Conservation (phyloP, 805 yeast species). For the Helenozyma baotianmanensis region DNA sequence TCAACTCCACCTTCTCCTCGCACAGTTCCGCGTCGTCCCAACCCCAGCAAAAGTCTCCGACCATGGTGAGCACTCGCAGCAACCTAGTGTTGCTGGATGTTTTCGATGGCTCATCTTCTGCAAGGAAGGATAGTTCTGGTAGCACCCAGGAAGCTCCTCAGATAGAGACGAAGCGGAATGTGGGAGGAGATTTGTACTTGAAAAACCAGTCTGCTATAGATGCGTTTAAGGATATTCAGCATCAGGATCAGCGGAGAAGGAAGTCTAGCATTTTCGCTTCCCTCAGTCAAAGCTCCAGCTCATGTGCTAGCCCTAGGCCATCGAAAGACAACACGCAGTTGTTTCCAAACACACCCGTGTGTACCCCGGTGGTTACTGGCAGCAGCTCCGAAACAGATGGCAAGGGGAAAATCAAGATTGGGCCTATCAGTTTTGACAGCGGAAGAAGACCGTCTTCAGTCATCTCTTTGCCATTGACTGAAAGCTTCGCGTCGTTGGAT, state of each 20-base stretch:
- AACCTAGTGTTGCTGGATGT: slow-evolving; percentile 25
- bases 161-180: slow-evolving; percentile 42
- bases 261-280: slow-evolving; percentile 17
- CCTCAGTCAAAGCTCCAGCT: slow-evolving; percentile 7
- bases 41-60: slow-evolving; percentile 1
- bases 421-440: slow-evolving; percentile 27
- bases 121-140: slow-evolving; percentile 20
- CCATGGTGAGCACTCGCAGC: not conserved
- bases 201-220: slow-evolving; percentile 39
- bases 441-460: slow-evolving; percentile 55
- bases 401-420: slow-evolving; percentile 25
- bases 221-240: slow-evolving; percentile 40
- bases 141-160: slow-evolving; percentile 34
- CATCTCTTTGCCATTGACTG: slow-evolving; percentile 62
- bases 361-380: not conserved
- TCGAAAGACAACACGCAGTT: no score
- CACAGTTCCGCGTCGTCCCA: slow-evolving; percentile 8
- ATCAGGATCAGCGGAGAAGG: slow-evolving; percentile 37
- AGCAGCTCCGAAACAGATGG: slow-evolving; percentile 2
- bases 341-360: no score
- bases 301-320: not conserved
- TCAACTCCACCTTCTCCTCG: not conserved
- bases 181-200: slow-evolving; percentile 41
- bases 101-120: slow-evolving; percentile 21
- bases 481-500: slow-evolving; percentile 75